A percentile compares a stretch with the other conserved stretches of the same genome.
These are phyloP conservation scores for Xylaria arbuscula DNA, from an alignment of 2,329 filamentous ascomycete species.

Conservation along the genomic window DNA sequence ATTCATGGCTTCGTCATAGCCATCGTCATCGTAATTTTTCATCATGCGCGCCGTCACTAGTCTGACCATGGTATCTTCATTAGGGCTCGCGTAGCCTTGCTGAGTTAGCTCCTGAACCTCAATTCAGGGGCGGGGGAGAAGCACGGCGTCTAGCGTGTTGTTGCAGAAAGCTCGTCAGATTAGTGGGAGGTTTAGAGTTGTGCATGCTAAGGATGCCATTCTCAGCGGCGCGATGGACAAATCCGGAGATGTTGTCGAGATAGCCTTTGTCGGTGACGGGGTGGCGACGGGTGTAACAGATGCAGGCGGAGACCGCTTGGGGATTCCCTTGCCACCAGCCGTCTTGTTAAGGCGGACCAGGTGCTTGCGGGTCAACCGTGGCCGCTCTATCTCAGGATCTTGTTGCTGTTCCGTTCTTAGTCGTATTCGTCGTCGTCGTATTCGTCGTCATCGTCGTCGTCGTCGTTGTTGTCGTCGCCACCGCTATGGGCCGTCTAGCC, in stretches of 20 bases:
- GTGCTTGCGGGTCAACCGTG: conserved; percentile 11
- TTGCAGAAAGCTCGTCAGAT: background rate
- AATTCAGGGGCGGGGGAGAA: background rate
- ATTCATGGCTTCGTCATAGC: background rate
- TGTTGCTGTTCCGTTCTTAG: too few species aligned
- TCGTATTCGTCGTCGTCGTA: too few species aligned
- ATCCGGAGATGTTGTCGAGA: background rate
- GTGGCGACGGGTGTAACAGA: background rate
- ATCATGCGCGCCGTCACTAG: background rate
- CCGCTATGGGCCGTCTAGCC: background rate
- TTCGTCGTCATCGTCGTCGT: too few species aligned
- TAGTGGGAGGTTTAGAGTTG: background rate
- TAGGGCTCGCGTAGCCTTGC: background rate
- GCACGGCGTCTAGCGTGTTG: background rate
- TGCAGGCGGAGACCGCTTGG: background rate
- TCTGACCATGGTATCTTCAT: background rate
- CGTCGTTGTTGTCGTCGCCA: conserved; percentile 1
- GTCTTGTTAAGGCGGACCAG: conserved; percentile 7
- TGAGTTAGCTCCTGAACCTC: background rate
- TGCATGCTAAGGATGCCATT: background rate
- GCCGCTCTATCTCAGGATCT: background rate
- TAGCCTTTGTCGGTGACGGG: background rate
- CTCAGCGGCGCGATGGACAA: background rate
- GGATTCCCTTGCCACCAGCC: background rate
- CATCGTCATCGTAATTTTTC: background rate